phyloP scores from a whole-genome alignment of 1,139 yeast species.

The Debaryomyces udenii region DNA sequence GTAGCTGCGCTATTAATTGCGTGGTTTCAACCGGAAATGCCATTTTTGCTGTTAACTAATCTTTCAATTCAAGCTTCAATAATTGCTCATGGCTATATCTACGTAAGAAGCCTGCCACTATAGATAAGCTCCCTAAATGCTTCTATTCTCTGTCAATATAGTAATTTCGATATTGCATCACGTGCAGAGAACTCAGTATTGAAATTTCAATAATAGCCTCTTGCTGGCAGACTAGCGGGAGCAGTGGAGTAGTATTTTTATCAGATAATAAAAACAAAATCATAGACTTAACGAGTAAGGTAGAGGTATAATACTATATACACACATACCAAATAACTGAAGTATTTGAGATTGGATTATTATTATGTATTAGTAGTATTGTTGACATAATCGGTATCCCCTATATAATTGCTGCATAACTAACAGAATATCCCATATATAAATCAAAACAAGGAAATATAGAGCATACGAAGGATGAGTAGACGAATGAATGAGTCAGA shows the following conservation, averaged over 20 bases:
- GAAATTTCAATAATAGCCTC: conserved; percentile 4
- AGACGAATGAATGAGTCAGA: conserved; percentile 5
- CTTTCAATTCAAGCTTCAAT: background rate
- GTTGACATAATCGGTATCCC: conserved; percentile 8
- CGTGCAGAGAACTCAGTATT: background rate
- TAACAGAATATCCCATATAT: background rate
- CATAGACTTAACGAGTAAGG: background rate
- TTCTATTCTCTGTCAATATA: too few relatives aligned
- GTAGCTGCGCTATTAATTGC: conserved; percentile 33
- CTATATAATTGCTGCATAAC: conserved; percentile 9
- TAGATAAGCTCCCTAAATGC: too few relatives aligned
- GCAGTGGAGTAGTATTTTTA: background rate
- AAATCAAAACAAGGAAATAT: background rate
- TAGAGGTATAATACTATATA: background rate
- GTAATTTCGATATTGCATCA: background rate
- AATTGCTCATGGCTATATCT: conserved; percentile 1
- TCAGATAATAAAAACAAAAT: background rate
- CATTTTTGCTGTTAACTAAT: conserved; percentile 22
- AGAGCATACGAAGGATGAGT: background rate
- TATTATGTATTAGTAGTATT: conserved; percentile 7
- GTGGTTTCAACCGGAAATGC: conserved; percentile 40
- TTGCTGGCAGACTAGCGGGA: background rate
- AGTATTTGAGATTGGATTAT: conserved; percentile 2
- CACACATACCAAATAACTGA: conserved; percentile 1
- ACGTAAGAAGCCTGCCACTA: background rate